A percentile compares a stretch with the other conserved stretches of the same genome.
Conservation (phyloP, 2,329 filamentous ascomycete genomes). For the Tolypocladium paradoxum region DNA sequence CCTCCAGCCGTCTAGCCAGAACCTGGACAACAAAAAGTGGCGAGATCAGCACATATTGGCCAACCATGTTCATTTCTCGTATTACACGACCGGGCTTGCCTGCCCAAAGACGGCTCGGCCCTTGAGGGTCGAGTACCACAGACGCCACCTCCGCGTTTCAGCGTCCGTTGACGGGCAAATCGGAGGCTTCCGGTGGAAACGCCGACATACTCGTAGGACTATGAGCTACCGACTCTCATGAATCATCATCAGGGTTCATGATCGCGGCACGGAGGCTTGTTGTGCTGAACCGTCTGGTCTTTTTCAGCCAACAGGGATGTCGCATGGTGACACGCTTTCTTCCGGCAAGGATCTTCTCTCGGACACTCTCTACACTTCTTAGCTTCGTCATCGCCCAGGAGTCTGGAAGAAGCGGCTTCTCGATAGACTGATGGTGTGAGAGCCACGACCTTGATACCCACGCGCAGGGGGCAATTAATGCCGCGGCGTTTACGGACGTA, state of each 20-base stretch:
- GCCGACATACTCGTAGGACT: not conserved
- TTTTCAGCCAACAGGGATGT: not conserved
- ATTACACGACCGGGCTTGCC: not conserved
- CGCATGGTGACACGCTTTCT: not conserved
- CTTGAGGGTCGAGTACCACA: not conserved
- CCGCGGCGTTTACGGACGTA: not conserved
- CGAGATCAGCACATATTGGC: not conserved
- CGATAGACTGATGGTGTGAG: not conserved
- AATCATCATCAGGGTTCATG: not conserved
- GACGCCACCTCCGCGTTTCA: not conserved
- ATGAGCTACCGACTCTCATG: not conserved
- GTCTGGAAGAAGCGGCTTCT: not conserved
- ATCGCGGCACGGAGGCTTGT: not conserved
- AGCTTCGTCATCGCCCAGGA: not conserved
- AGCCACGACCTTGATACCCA: not conserved
- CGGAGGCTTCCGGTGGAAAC: not conserved
- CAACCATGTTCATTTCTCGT: not conserved
- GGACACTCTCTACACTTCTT: not conserved
- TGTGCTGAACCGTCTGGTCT: not conserved
- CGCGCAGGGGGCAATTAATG: not conserved
- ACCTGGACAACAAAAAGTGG: not conserved
- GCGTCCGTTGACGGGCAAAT: not conserved
- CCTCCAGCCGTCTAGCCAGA: not conserved
- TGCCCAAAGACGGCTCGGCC: not conserved
- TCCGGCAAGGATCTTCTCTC: not conserved